phyloP scores from a whole-genome alignment of 768 basidiomycete species.

The Antrodiella citrinella region DNA sequence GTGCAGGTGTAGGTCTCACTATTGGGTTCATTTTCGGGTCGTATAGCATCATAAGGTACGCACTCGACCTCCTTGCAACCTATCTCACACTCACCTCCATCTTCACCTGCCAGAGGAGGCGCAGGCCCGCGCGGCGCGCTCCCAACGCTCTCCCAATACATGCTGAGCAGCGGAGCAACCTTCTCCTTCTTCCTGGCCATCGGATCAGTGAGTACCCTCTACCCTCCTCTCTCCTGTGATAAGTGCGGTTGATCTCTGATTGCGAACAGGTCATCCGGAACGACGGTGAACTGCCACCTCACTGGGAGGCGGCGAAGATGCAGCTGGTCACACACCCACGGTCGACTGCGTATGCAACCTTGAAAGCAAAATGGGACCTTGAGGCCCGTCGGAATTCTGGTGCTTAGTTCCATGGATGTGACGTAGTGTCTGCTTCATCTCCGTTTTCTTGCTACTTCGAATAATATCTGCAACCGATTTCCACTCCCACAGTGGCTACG shows the following conservation, averaged over 20 bases:
- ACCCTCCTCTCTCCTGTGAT: not conserved
- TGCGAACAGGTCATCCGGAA: constrained; percentile 76
- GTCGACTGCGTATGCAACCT: constrained; percentile 58
- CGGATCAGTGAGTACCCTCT: constrained; percentile 58
- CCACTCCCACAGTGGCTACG: too few relatives aligned
- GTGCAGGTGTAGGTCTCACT: constrained; percentile 88
- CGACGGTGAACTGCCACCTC: constrained; percentile 52
- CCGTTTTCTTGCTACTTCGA: too few relatives aligned
- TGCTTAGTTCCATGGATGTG: not conserved
- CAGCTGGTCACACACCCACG: constrained; percentile 53
- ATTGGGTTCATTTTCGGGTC: constrained; percentile 97
- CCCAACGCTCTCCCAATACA: constrained; percentile 93
- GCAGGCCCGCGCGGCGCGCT: constrained; percentile 86
- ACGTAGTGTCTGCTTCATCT: too few relatives aligned
- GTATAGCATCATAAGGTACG: constrained; percentile 84
- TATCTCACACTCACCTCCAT: not conserved
- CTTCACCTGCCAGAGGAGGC: constrained; percentile 52
- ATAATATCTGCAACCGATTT: too few relatives aligned
- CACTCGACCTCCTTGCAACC: constrained; percentile 3
- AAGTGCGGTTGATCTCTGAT: not conserved
- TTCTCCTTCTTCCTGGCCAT: constrained; percentile 97
- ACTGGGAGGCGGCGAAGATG: constrained; percentile 55
- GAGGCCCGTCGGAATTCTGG: constrained; percentile 11
- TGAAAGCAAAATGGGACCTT: constrained; percentile 66
- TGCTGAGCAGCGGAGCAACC: constrained; percentile 96